Percentiles rank a stretch among this genome's conserved stretches.
Conservation (phyloP, 2,329 filamentous ascomycete species). For the Penicillium sp. region DNA sequence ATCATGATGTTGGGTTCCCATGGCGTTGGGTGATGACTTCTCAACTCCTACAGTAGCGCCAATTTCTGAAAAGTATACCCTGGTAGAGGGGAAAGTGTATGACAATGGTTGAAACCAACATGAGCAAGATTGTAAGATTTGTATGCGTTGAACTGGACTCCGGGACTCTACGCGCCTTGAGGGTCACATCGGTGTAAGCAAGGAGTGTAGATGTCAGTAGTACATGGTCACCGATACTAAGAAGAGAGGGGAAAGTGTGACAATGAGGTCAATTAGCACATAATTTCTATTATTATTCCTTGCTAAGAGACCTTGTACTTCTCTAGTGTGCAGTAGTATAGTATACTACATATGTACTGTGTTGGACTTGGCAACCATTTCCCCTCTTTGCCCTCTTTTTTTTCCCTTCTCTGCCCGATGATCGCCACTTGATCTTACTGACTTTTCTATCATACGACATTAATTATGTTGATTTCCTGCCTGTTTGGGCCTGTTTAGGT, state of each 20-base stretch:
- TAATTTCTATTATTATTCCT: constrained; percentile 2
- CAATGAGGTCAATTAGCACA: constrained; percentile 9
- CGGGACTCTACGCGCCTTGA: constrained; percentile 1
- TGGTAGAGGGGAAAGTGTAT: neutral
- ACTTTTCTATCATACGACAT: neutral
- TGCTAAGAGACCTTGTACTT: neutral
- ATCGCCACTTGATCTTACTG: neutral
- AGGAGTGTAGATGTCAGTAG: neutral
- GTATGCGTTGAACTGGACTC: neutral
- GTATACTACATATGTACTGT: neutral
- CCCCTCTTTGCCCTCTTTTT: neutral
- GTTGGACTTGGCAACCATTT: neutral
- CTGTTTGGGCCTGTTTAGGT: neutral
- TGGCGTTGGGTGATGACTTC: neutral
- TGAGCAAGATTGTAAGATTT: neutral
- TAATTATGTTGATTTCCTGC: constrained; percentile 2
- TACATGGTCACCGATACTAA: neutral
- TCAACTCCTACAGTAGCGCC: neutral
- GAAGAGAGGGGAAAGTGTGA: neutral
- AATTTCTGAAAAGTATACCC: neutral
- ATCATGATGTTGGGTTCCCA: neutral
- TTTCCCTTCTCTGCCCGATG: neutral
- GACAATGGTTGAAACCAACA: neutral
- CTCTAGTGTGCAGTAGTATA: constrained; percentile 6
- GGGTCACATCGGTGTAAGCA: neutral